Percentiles rank a stretch among this genome's conserved stretches.
phyloP scores from a whole-genome alignment of 257 asterid species.

The Solanum pimpinellifolium region DNA sequence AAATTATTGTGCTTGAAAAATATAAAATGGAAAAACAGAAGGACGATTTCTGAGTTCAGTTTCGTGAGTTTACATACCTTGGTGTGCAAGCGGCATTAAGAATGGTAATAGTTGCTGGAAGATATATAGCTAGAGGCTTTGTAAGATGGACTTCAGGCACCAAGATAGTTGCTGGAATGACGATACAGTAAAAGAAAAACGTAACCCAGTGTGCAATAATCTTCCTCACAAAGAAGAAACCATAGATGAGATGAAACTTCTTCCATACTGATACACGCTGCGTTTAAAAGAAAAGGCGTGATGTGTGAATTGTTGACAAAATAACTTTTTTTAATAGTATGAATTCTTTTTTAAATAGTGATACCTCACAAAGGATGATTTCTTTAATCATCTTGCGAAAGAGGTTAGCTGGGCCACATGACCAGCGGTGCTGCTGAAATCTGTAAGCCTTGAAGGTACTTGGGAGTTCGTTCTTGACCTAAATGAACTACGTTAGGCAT shows the following conservation, averaged over 20 bases:
- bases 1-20: neutral
- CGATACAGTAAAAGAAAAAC: slow-evolving; percentile 79
- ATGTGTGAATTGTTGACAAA: slow-evolving; percentile 1
- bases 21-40: neutral
- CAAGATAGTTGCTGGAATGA: slow-evolving; percentile 71
- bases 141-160: slow-evolving; percentile 78
- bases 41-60: neutral
- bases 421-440: slow-evolving; percentile 90
- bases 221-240: slow-evolving; percentile 87
- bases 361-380: slow-evolving; percentile 55
- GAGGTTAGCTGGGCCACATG: slow-evolving; percentile 88
- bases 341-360: neutral
- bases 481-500: slow-evolving; percentile 10
- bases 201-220: slow-evolving; percentile 90
- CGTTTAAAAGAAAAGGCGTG: slow-evolving; percentile 11
- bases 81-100: slow-evolving; percentile 71
- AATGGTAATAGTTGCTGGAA: slow-evolving; percentile 74
- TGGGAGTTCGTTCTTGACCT: slow-evolving; percentile 88
- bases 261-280: slow-evolving; percentile 74
- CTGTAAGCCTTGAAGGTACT: slow-evolving; percentile 85
- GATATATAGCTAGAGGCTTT: slow-evolving; percentile 69
- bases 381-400: slow-evolving; percentile 66
- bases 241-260: slow-evolving; percentile 60
- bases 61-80: slow-evolving; percentile 29
- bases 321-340: neutral